Evolutionary conservation across 1,139 yeast species (phyloP), one percentile per base, ranked within the genome.

Genomic region (Yamadazyma sp.): DNA sequence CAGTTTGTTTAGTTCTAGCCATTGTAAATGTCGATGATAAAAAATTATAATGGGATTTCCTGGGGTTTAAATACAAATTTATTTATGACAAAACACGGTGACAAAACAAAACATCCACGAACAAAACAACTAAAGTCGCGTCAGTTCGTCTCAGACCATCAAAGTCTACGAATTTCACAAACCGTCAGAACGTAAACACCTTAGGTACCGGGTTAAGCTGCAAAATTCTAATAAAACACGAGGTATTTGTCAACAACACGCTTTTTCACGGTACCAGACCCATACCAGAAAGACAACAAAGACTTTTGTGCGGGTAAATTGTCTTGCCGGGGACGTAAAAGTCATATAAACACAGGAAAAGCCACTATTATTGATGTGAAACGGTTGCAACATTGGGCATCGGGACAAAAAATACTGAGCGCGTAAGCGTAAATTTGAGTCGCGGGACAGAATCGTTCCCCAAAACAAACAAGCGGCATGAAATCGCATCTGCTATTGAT

Each of bases 1-100:
- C 96, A 54, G 97, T 89, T 80, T 90, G 96, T 77, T 90, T 89
- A 54, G 96, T 89, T 86, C 97, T 89, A 70, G 97, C 97, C 97
- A 89, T 89, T 29, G 37, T 25, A 29, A 24, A 28, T 18, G 15
- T 11, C 13, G 31, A 18, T 31, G 39, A 31, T 38, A 23, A 40
- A 37, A 29, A 18, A 20, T 27, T 18, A 27, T 13, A 15, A 8
- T 3, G n/a, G 29, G 36, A 35, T 29, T 35, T 28, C 11, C 8
- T 10, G 11, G 16, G 2, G 25, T 26, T 35, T 39, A 36, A 32
- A 39, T 39, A 39, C 29, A 20, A 18, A 18, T 6, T 18, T 6
- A 18, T 6, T 18, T 8, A 18, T 18, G 8, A 18, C 21, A 18
- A 18, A 18, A 18, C 21, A n/a, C n/a, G n/a, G n/a, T n/a, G n/a